Base-by-base conservation (phyloP, 2,329 filamentous ascomycete species). In the Alternaria angustiovoidea region DNA sequence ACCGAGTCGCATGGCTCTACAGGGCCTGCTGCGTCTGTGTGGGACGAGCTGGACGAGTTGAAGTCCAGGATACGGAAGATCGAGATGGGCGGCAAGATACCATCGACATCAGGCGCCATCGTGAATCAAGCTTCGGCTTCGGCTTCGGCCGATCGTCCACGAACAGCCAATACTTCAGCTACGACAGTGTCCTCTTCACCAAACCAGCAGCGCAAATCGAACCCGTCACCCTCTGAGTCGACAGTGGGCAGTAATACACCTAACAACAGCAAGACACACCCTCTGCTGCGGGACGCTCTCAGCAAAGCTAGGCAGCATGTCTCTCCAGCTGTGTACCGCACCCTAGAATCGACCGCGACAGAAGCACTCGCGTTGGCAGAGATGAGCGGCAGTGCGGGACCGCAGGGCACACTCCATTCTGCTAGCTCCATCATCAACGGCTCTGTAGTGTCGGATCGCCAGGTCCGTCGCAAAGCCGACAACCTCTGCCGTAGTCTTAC, bases 21-120 rank as follows among this genome's bases (percentile, higher is more conserved):
- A 0, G 93, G 90, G 1, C 93, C 92, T 1, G 92, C 94, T 12
- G 96, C 93, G 2, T 97, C 93, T 0, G 92, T 99, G 3, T 99
- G 95, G 95, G 95, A 98, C 75, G 95, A 99, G 78, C 81, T 99
- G 28, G 95, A 98, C 70, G 95, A 98, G 66, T 82, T 99, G 47
- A 98, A 98, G 77, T 95, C 92, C 41, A 88, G 95, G 30, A 97
- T 99, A 69, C 89, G 92, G 69, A 91, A 93, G 61, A 86, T 99
- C 9, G 95, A 98, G 77, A 80, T 96, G 68, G 96, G 92, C 2
- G 94, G 94, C 59, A 97, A 96, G 78, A 82, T 95, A 34, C 93
- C 94, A 0, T 82, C 92, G 0, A 93, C 91, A 2, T 94, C 93
- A 3, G 91, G 89, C 36, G 92, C 92, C 2, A 91, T 92, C 2